These are phyloP conservation scores for Saturnispora zaruensis DNA, from an alignment of 805 yeast species.

Conservation along the genomic window DNA sequence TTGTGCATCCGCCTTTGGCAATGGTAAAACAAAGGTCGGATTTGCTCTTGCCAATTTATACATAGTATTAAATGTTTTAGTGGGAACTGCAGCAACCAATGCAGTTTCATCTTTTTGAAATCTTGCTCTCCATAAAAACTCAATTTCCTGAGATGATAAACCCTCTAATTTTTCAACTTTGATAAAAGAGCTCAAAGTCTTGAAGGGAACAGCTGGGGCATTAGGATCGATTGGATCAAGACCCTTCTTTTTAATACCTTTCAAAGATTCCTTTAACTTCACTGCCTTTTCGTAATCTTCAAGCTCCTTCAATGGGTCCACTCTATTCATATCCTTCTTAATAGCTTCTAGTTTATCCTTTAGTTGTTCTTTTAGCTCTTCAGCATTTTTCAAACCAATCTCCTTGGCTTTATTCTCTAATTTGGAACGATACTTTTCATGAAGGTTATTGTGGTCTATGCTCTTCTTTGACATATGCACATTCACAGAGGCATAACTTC, in stretches of 20 bases:
- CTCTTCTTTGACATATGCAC: slow-evolving; percentile 24
- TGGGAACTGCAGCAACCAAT: slow-evolving; percentile 56
- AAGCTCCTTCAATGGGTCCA: slow-evolving; percentile 66
- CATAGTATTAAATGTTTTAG: slow-evolving; percentile 53
- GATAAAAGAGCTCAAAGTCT: slow-evolving; percentile 62
- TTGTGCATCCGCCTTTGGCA: slow-evolving; percentile 54
- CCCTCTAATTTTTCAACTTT: slow-evolving; percentile 56
- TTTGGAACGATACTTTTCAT: slow-evolving; percentile 33
- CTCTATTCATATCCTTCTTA: slow-evolving; percentile 46
- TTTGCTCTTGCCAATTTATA: slow-evolving; percentile 57
- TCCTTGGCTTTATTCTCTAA: slow-evolving; percentile 32
- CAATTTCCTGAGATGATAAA: slow-evolving; percentile 56
- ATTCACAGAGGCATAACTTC: slow-evolving; percentile 21
- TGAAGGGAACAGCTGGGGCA: slow-evolving; percentile 42
- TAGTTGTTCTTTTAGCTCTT: slow-evolving; percentile 53
- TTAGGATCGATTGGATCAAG: slow-evolving; percentile 31
- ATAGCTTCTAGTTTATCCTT: slow-evolving; percentile 51
- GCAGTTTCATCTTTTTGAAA: slow-evolving; percentile 53
- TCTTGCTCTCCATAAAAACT: slow-evolving; percentile 82
- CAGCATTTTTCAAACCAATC: slow-evolving; percentile 39
- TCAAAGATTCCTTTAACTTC: slow-evolving; percentile 14
- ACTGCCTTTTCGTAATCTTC: slow-evolving; percentile 36
- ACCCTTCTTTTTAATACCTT: slow-evolving; percentile 20
- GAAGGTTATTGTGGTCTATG: slow-evolving; percentile 24
- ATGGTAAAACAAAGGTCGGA: slow-evolving; percentile 83